Conservation (phyloP, 805 yeast genomes). For the Yamadazyma nakazawae region DNA sequence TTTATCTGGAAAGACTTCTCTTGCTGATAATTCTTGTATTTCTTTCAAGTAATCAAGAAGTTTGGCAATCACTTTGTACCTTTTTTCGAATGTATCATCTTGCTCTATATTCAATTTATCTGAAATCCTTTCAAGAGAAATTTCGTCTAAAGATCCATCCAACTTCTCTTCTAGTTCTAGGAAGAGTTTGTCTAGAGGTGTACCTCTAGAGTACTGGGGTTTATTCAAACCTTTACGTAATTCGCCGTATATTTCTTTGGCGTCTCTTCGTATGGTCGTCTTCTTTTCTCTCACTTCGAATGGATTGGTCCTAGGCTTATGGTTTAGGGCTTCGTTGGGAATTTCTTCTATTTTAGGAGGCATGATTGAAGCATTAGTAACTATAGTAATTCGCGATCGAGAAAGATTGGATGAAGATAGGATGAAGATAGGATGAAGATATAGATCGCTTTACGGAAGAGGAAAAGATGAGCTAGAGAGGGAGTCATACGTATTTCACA, state of each 20-base stretch:
- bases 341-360: slow-evolving; percentile 23
- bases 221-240: slow-evolving; percentile 31
- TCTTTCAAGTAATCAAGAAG: slow-evolving; percentile 34
- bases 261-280: slow-evolving; percentile 28
- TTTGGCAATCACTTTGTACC: slow-evolving; percentile 22
- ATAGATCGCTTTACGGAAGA: neutral
- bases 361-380: slow-evolving; percentile 8
- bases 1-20: slow-evolving; percentile 20
- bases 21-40: slow-evolving; percentile 38
- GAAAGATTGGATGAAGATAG: neutral
- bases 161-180: slow-evolving; percentile 24
- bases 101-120: slow-evolving; percentile 5
- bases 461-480: neutral
- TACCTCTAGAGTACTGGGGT: slow-evolving; percentile 24
- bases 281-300: slow-evolving; percentile 21
- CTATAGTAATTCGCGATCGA: slow-evolving; percentile 1
- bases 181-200: slow-evolving; percentile 37
- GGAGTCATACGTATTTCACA: too few species aligned
- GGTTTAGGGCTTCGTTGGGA: neutral
- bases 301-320: slow-evolving; percentile 26
- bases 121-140: slow-evolving; percentile 18
- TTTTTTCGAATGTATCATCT: slow-evolving; percentile 1
- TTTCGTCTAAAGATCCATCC: slow-evolving; percentile 21
- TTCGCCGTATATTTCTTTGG: slow-evolving; percentile 29
- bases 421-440: neutral